These are phyloP conservation scores for Lachancea sp. DNA, from an alignment of 805 yeast genomes.

Conservation along the genomic window DNA sequence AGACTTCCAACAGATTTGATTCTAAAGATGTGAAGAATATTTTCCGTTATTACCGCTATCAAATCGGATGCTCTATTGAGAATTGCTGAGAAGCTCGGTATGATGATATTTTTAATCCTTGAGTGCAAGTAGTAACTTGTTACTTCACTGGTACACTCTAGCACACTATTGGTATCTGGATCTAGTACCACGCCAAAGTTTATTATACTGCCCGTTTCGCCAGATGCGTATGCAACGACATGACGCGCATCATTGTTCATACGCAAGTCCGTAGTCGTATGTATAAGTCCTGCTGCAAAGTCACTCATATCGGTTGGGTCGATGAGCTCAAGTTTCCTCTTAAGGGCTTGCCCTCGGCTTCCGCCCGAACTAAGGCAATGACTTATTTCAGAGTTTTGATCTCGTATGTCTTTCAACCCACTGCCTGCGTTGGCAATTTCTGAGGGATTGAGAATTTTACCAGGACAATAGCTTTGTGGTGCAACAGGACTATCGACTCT, in stretches of 20 bases:
- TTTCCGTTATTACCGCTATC: slow-evolving; percentile 37
- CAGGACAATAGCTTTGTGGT: slow-evolving; percentile 22
- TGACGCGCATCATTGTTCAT: slow-evolving; percentile 17
- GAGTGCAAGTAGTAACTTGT: slow-evolving; percentile 29
- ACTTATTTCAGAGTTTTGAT: neutral
- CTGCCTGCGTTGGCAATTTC: neutral
- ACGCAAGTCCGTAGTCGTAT: slow-evolving; percentile 22
- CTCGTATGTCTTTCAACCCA: neutral
- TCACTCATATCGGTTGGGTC: slow-evolving; percentile 23
- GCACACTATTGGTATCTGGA: neutral
- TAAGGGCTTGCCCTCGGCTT: neutral
- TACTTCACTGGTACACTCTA: neutral
- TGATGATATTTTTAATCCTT: slow-evolving; percentile 38
- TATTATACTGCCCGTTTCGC: slow-evolving; percentile 17
- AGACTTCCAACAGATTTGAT: slow-evolving; percentile 18
- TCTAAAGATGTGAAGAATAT: slow-evolving; percentile 32
- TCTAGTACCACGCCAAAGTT: slow-evolving; percentile 12
- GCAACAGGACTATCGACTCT: slow-evolving; percentile 11
- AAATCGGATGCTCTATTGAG: slow-evolving; percentile 24
- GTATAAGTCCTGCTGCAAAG: slow-evolving; percentile 17
- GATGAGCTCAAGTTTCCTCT: neutral
- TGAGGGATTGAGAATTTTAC: slow-evolving; percentile 13
- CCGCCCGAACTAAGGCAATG: neutral
- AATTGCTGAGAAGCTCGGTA: slow-evolving; percentile 24
- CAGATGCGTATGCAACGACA: slow-evolving; percentile 21